Percentiles rank a stretch among this genome's conserved stretches.
These are phyloP conservation scores for Dioscorea zingiberensis DNA, from an alignment of 106 monocot genomes.

Conservation along the genomic window DNA sequence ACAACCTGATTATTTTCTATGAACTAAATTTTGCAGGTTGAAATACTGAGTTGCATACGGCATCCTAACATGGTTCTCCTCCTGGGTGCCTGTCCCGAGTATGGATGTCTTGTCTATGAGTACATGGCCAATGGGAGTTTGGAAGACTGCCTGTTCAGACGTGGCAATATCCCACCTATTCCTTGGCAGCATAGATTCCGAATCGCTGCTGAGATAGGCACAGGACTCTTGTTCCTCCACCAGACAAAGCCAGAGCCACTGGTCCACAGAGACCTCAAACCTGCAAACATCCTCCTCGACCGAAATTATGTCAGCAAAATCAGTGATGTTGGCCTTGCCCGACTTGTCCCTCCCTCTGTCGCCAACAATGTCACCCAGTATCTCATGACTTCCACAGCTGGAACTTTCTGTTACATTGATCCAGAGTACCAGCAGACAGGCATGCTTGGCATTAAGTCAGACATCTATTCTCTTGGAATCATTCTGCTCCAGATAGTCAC, in stretches of 20 bases:
- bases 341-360: constrained; percentile 23
- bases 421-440: constrained; percentile 17
- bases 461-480: constrained; percentile 23
- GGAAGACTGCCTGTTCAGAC: constrained; percentile 26
- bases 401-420: constrained; percentile 31
- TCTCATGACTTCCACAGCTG: constrained; percentile 23
- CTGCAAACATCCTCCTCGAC: constrained; percentile 28
- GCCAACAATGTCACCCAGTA: constrained; percentile 24
- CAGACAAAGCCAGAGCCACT: constrained; percentile 33
- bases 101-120: constrained; percentile 33
- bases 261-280: constrained; percentile 31
- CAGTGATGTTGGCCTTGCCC: constrained; percentile 30
- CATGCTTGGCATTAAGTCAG: constrained; percentile 27
- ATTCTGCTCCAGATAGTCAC: constrained; percentile 10
- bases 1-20: neutral
- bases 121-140: constrained; percentile 33
- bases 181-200: constrained; percentile 29
- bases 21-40: neutral
- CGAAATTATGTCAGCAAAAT: constrained; percentile 24
- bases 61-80: constrained; percentile 36
- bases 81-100: constrained; percentile 32
- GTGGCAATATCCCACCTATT: constrained; percentile 9
- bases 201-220: constrained; percentile 28
- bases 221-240: constrained; percentile 32
- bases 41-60: constrained; percentile 21